Percentiles rank a stretch among this genome's conserved stretches.
Evolutionary conservation across 116 monocot species (phyloP).

Genomic region (Thalassia testudinum): DNA sequence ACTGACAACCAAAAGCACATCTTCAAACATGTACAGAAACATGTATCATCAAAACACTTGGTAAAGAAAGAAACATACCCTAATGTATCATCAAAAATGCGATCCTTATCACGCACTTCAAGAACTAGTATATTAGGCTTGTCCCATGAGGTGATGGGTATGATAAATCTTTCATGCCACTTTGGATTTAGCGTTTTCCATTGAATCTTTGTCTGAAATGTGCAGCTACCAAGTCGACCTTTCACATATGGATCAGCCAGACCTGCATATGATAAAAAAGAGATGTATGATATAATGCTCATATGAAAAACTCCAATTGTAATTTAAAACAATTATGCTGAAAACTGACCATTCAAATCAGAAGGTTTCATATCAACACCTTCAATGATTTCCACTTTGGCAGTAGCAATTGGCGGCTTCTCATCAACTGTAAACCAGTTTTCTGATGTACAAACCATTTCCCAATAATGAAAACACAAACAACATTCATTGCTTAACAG

Average conservation of each 20-base stretch:
- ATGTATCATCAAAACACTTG: no score
- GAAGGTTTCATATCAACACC: conserved; percentile 70
- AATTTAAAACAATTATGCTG: not conserved
- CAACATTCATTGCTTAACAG: no score
- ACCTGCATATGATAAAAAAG: conserved; percentile 36
- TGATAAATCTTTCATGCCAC: conserved; percentile 71
- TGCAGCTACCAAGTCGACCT: conserved; percentile 59
- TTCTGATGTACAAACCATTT: conserved; percentile 13
- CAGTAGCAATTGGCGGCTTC: conserved; percentile 54
- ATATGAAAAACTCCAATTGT: not conserved
- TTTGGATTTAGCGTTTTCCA: conserved; percentile 66
- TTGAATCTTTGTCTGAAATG: conserved; percentile 78
- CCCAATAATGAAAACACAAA: no score
- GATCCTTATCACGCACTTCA: conserved; percentile 76
- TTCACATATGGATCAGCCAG: conserved; percentile 84
- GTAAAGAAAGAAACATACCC: no score
- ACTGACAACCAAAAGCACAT: no score
- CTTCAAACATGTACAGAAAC: no score
- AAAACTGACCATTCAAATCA: conserved; percentile 53
- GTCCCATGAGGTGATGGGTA: conserved; percentile 85
- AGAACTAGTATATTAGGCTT: conserved; percentile 39
- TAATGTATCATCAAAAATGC: conserved; percentile 58
- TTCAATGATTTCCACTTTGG: conserved; percentile 65
- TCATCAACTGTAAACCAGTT: conserved; percentile 76
- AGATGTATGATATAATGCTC: no score